Evolutionary conservation across 2,329 filamentous ascomycete genomes (phyloP).

Genomic region (Harringtonia aguacate): DNA sequence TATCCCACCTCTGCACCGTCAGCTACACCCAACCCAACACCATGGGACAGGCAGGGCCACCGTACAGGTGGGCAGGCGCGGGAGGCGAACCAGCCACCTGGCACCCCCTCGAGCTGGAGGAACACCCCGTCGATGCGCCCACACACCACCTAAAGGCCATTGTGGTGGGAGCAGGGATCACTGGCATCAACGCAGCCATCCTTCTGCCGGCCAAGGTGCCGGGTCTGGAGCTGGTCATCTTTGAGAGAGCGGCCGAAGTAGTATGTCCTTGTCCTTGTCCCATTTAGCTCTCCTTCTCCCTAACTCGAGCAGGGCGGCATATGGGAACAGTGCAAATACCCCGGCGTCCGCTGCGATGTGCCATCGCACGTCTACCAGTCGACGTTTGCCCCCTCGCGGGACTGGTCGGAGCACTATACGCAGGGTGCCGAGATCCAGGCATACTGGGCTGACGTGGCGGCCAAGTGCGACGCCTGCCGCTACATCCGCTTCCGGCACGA

Average conservation of each 20-base stretch:
- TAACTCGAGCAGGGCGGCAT: slow-evolving; percentile 1
- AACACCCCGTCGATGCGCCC: too few relatives aligned
- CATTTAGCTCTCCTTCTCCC: not conserved
- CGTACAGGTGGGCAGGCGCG: too few relatives aligned
- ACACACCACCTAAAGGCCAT: slow-evolving; percentile 3
- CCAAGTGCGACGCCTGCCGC: slow-evolving; percentile 2
- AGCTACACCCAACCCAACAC: too few relatives aligned
- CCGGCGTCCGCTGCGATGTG: slow-evolving; percentile 13
- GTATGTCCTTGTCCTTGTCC: too few relatives aligned
- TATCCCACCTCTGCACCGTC: too few relatives aligned
- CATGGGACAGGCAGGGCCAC: too few relatives aligned
- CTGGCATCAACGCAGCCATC: slow-evolving; percentile 25
- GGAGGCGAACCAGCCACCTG: too few relatives aligned
- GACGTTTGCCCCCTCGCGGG: slow-evolving; percentile 10
- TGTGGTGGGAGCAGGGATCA: slow-evolving; percentile 36
- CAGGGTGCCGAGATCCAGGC: slow-evolving; percentile 10
- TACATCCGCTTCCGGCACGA: not conserved
- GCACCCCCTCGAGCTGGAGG: too few relatives aligned
- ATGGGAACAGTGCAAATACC: slow-evolving; percentile 18
- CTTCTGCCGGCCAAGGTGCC: slow-evolving; percentile 11
- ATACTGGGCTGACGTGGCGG: slow-evolving; percentile 8
- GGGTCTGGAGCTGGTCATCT: slow-evolving; percentile 5
- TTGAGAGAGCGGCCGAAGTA: slow-evolving; percentile 3
- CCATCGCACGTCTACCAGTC: slow-evolving; percentile 13
- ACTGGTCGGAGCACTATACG: slow-evolving; percentile 12